These are phyloP conservation scores for Psilocybe cyanescens DNA, from an alignment of 768 basidiomycete species.

Conservation along the genomic window DNA sequence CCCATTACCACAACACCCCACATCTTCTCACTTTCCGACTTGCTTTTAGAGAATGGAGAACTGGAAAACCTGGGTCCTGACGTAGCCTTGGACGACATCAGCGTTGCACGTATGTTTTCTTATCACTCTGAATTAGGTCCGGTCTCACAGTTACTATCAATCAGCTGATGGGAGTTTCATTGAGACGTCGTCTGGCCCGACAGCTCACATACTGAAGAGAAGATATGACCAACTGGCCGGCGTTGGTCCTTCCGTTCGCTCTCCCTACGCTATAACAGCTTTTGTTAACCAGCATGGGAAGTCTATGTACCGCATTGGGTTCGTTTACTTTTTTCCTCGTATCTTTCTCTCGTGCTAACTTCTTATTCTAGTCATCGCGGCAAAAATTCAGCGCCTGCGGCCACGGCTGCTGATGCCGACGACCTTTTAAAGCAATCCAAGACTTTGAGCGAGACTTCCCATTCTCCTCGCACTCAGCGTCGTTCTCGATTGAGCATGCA, in stretches of 20 bases:
- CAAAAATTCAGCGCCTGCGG: slow-evolving; percentile 60
- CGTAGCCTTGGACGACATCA: slow-evolving; percentile 58
- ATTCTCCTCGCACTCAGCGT: slow-evolving; percentile 50
- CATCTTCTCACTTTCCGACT: slow-evolving; percentile 49
- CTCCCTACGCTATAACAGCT: slow-evolving; percentile 83
- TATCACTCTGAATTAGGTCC: slow-evolving; percentile 11
- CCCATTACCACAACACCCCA: slow-evolving; percentile 40
- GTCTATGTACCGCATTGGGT: slow-evolving; percentile 80
- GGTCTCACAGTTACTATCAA: slow-evolving; percentile 16
- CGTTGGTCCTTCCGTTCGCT: slow-evolving; percentile 67
- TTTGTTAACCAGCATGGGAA: slow-evolving; percentile 83
- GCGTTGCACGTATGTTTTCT: slow-evolving; percentile 55
- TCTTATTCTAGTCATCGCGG: slow-evolving; percentile 51
- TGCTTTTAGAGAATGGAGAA: slow-evolving; percentile 35
- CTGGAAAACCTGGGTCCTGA: slow-evolving; percentile 51
- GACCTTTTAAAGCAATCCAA: slow-evolving; percentile 39
- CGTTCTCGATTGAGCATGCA: slow-evolving; percentile 76
- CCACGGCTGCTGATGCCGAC: slow-evolving; percentile 54
- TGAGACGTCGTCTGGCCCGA: slow-evolving; percentile 77
- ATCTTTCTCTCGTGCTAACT: slow-evolving; percentile 3
- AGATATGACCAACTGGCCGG: slow-evolving; percentile 72
- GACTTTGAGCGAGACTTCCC: slow-evolving; percentile 36
- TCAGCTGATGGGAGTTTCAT: slow-evolving; percentile 76
- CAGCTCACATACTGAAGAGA: slow-evolving; percentile 78
- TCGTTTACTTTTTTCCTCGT: slow-evolving; percentile 30